These are phyloP conservation scores for Danielia reshetovae DNA, from an alignment of 805 yeast genomes.

Conservation along the genomic window DNA sequence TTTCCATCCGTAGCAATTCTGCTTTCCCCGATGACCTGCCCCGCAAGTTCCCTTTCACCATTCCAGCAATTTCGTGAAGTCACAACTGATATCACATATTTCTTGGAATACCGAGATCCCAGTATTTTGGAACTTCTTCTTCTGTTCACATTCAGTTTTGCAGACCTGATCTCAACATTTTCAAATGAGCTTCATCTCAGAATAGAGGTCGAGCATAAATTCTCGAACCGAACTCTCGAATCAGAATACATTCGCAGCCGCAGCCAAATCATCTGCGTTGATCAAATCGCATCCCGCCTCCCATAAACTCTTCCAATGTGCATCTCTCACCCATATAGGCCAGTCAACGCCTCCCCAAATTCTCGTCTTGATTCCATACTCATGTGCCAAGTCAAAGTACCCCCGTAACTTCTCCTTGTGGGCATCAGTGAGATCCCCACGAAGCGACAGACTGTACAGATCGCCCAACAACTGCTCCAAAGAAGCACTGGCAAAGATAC, in stretches of 20 bases:
- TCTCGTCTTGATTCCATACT: conserved; percentile 49
- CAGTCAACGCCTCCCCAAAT: conserved; percentile 72
- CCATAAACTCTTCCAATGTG: conserved; percentile 48
- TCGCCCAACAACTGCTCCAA: conserved; percentile 28
- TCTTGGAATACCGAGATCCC: no score
- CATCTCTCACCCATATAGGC: conserved; percentile 47
- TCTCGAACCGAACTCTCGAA: no score
- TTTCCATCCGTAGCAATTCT: no score
- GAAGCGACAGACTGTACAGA: conserved; percentile 11
- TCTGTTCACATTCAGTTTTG: no score
- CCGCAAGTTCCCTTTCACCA: no score
- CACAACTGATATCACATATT: no score
- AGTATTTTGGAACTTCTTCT: no score
- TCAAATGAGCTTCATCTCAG: no score
- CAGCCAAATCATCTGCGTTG: conserved; percentile 57
- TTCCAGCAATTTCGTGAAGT: no score
- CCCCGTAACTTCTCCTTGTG: conserved; percentile 27
- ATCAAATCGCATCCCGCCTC: conserved; percentile 51
- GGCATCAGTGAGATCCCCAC: conserved; percentile 27
- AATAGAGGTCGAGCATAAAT: no score
- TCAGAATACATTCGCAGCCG: conserved; percentile 26
- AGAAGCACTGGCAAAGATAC: conserved; percentile 44
- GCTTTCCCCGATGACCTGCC: no score
- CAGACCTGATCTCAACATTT: no score
- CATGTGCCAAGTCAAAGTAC: conserved; percentile 44